Evolutionary conservation across 257 asterid species (phyloP).

Genomic region (Capsicum rhomboideum): DNA sequence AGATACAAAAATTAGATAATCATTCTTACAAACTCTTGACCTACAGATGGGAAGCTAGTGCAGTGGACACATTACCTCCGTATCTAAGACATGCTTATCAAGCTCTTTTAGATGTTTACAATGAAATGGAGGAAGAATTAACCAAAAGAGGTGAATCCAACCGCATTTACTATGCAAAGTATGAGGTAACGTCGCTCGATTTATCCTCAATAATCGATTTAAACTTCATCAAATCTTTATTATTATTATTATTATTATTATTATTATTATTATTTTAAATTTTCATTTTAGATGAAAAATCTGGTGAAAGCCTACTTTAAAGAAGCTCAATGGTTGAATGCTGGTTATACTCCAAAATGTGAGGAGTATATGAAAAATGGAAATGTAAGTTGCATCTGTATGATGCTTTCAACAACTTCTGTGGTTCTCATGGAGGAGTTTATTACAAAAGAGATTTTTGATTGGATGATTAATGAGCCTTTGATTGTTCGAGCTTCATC

Average conservation of each 20-base stretch:
- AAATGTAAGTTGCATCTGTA: accelerated
- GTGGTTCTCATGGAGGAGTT: neutral
- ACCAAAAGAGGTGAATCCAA: neutral
- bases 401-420: neutral
- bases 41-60: slow-evolving; percentile 22
- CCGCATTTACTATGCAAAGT: neutral
- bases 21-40: neutral
- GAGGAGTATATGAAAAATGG: neutral
- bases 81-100: slow-evolving; percentile 20
- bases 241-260: too few species aligned
- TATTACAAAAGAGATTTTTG: accelerated
- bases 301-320: neutral
- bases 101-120: slow-evolving; percentile 11
- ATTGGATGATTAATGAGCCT: neutral
- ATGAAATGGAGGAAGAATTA: slow-evolving; percentile 19
- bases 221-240: too few species aligned
- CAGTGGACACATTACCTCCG: slow-evolving; percentile 11
- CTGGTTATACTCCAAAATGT: neutral
- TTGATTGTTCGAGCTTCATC: neutral
- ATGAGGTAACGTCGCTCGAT: neutral
- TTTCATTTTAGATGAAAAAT: neutral
- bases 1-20: neutral
- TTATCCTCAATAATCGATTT: too few species aligned
- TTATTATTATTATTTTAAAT: too few species aligned
- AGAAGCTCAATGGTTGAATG: neutral